Conservation (phyloP, 169 alveolate species). For the Neospora caninum region DNA sequence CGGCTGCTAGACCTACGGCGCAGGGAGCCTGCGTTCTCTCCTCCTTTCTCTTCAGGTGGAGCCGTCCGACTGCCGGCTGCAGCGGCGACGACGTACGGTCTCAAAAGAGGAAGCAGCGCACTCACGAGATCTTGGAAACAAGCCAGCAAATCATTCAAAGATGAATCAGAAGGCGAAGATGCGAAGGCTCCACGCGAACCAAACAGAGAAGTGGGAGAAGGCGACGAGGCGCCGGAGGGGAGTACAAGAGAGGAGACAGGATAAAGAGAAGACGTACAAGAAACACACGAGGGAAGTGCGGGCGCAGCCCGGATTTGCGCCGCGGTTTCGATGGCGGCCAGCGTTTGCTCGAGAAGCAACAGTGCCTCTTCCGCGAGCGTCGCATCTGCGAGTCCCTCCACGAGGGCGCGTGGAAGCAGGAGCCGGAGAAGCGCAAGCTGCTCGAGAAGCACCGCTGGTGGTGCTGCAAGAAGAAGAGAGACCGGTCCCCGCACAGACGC, state of each 20-base stretch:
- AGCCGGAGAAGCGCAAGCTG: background rate
- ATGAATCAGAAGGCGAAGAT: background rate
- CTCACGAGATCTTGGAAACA: background rate
- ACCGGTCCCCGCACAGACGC: background rate
- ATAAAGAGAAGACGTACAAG: too few species aligned
- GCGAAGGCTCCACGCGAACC: background rate
- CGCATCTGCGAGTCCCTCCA: background rate
- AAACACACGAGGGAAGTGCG: background rate
- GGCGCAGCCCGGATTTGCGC: background rate
- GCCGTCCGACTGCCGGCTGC: background rate
- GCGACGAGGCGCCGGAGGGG: background rate
- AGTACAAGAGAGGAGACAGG: background rate
- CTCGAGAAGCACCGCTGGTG: background rate
- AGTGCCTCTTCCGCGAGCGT: background rate
- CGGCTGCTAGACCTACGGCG: background rate
- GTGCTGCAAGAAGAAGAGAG: background rate
- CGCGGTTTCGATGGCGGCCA: background rate
- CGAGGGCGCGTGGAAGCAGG: background rate
- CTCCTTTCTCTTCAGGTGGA: background rate
- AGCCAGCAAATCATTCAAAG: background rate
- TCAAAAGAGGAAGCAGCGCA: background rate
- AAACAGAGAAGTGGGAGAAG: background rate
- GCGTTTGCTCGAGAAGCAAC: background rate
- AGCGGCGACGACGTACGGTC: background rate
- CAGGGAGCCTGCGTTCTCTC: background rate